Evolutionary conservation across 148 eudicot species (phyloP).

Genomic region (Chenopodium berlandieri): DNA sequence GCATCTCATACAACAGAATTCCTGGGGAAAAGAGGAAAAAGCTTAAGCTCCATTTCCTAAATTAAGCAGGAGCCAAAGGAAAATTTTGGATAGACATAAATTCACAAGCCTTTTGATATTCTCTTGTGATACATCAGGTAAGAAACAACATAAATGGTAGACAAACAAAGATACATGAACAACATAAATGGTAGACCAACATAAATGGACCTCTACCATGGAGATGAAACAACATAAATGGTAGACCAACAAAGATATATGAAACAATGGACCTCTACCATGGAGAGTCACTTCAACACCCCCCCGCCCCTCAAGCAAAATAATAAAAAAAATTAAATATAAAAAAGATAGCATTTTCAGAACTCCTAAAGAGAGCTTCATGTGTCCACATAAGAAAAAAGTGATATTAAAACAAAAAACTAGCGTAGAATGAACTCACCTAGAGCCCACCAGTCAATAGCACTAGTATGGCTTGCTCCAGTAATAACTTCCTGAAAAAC

Average conservation of each 20-base stretch:
- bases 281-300: not conserved
- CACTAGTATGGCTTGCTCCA: constrained; percentile 87
- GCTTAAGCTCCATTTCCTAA: not conserved
- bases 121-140: not conserved
- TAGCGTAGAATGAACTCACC: constrained; percentile 45
- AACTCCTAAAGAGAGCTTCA: not conserved
- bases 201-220: too few relatives aligned
- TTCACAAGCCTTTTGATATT: not conserved
- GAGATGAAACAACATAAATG: too few relatives aligned
- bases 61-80: too few relatives aligned
- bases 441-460: constrained; percentile 98
- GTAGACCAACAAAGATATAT: not conserved
- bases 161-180: not conserved
- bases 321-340: not conserved
- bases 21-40: constrained; percentile 40
- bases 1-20: constrained; percentile 88
- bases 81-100: too few relatives aligned
- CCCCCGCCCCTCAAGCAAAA: not conserved
- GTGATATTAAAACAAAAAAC: too few relatives aligned
- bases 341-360: not conserved
- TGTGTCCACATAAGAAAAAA: not conserved
- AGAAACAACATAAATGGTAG: not conserved
- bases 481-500: constrained; percentile 81
- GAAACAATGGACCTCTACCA: not conserved
- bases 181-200: too few relatives aligned